Percentiles rank a stretch among this genome's conserved stretches.
These are phyloP conservation scores for Penicillium mononematosum DNA, from an alignment of 495 filamentous ascomycete species.

Conservation along the genomic window DNA sequence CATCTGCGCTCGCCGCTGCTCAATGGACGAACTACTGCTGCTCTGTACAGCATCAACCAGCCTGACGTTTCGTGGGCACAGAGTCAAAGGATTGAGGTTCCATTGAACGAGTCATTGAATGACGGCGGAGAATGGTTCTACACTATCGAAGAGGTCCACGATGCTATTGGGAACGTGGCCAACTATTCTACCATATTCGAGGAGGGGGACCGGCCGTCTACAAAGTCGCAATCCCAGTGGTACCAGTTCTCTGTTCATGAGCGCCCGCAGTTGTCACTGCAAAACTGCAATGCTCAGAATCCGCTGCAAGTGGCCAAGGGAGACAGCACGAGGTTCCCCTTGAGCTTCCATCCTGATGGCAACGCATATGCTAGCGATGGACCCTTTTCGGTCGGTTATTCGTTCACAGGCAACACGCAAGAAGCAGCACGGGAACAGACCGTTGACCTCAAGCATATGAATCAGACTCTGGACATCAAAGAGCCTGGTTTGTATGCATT, in stretches of 20 bases:
- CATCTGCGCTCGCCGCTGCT: constrained; percentile 74
- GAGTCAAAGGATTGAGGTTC: constrained; percentile 68
- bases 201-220: constrained; percentile 59
- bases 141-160: constrained; percentile 83
- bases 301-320: constrained; percentile 83
- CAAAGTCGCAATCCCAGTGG: constrained; percentile 59
- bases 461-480: constrained; percentile 54
- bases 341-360: constrained; percentile 65
- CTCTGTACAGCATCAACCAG: constrained; percentile 51
- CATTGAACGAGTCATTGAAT: constrained; percentile 83
- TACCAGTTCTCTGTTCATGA: constrained; percentile 88
- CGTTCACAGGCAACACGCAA: constrained; percentile 55
- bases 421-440: constrained; percentile 50
- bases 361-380: constrained; percentile 46
- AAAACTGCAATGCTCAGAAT: constrained; percentile 70
- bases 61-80: constrained; percentile 76
- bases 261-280: constrained; percentile 67
- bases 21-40: constrained; percentile 51
- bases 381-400: constrained; percentile 51
- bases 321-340: constrained; percentile 62
- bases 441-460: constrained; percentile 36
- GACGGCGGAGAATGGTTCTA: constrained; percentile 80
- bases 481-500: constrained; percentile 84
- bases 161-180: constrained; percentile 83
- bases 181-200: constrained; percentile 63